Conservation (phyloP, 805 yeast species). For the Candida ortonii region DNA sequence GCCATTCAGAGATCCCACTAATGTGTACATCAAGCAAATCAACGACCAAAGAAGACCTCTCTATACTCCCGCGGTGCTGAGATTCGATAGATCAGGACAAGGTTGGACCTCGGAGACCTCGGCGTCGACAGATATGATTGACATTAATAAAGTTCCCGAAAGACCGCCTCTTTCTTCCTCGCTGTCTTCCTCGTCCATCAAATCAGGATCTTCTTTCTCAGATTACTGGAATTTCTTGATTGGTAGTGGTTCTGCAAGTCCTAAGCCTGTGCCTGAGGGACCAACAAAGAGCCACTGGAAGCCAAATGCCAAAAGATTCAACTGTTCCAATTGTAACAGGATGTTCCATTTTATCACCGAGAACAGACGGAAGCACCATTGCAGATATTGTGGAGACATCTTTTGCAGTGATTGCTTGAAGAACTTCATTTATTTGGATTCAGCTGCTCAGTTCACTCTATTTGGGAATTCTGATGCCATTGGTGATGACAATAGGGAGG, state of each 20-base stretch:
- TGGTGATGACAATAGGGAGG: slow-evolving; percentile 12
- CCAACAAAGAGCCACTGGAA: slow-evolving; percentile 72
- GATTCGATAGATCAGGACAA: slow-evolving; percentile 31
- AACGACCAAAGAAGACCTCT: slow-evolving; percentile 81
- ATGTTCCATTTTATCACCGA: slow-evolving; percentile 71
- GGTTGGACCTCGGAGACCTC: slow-evolving; percentile 7
- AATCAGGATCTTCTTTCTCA: slow-evolving; percentile 25
- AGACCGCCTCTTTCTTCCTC: slow-evolving; percentile 20
- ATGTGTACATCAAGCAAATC: slow-evolving; percentile 58
- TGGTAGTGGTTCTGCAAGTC: slow-evolving; percentile 7
- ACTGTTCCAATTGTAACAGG: slow-evolving; percentile 67
- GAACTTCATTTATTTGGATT: slow-evolving; percentile 35
- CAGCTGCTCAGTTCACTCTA: slow-evolving; percentile 34
- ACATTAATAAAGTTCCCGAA: slow-evolving; percentile 16
- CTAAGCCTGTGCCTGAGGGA: slow-evolving; percentile 15
- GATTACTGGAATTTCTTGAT: slow-evolving; percentile 28
- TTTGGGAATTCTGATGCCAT: slow-evolving; percentile 25
- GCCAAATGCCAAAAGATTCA: slow-evolving; percentile 60
- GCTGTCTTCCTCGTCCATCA: slow-evolving; percentile 23
- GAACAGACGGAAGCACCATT: slow-evolving; percentile 48
- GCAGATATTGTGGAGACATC: slow-evolving; percentile 40
- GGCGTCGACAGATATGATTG: slow-evolving; percentile 11
- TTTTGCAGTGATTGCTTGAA: slow-evolving; percentile 38
- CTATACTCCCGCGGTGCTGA: slow-evolving; percentile 86
- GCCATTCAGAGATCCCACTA: slow-evolving; percentile 31